Conservation (phyloP, 139 green algal genomes). For the Micractinium sp. region DNA sequence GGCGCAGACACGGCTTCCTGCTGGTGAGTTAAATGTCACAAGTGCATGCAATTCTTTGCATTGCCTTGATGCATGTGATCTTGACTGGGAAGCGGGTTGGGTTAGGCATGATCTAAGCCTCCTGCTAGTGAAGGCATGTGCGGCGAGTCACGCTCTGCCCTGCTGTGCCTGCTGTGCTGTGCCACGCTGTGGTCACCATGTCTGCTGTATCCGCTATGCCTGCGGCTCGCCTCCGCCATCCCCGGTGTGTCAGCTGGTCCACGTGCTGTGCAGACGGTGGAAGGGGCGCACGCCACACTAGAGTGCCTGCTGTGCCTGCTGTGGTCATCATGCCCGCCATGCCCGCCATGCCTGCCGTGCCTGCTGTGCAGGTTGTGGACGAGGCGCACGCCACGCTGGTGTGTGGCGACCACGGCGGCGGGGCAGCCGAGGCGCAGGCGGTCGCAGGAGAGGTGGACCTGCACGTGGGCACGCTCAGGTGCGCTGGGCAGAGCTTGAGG, state of each 20-base stretch:
- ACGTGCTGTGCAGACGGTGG: too few relatives aligned
- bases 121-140: not conserved
- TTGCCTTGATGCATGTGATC: too few relatives aligned
- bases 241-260: too few relatives aligned
- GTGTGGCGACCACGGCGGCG: constrained; percentile 74
- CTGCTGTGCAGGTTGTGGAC: constrained; percentile 64
- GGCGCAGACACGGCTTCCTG: constrained; percentile 80
- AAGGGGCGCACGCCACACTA: too few relatives aligned
- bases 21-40: too few relatives aligned
- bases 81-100: too few relatives aligned
- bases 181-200: not conserved
- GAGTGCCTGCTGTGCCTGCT: not conserved
- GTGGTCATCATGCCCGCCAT: not conserved
- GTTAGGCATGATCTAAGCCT: too few relatives aligned
- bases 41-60: too few relatives aligned
- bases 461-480: constrained; percentile 90
- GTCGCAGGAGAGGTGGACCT: constrained; percentile 81
- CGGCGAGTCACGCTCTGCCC: not conserved
- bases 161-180: not conserved
- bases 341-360: not conserved
- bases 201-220: not conserved
- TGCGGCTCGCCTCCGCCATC: not conserved
- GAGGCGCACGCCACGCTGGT: constrained; percentile 97
- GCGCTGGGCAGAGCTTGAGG: not conserved
- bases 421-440: constrained; percentile 67